A percentile compares a stretch with the other conserved stretches of the same genome.
Conservation (phyloP, 257 asterid species). For the Solanum chiquidenum region DNA sequence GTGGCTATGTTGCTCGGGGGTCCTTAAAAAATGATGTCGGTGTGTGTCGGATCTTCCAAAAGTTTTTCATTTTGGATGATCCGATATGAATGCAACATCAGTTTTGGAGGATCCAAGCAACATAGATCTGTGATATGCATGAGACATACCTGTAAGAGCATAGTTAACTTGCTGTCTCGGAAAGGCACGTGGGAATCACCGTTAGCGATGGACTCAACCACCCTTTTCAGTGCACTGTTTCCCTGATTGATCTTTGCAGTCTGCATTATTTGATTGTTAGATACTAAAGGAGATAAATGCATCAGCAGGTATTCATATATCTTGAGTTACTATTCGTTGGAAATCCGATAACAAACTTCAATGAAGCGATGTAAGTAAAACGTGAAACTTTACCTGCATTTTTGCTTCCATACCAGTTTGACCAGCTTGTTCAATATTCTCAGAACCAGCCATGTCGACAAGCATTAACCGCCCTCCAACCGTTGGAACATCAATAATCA, state of each 20-base stretch:
- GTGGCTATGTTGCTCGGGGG: not conserved
- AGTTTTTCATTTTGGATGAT: not conserved
- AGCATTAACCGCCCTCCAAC: slow-evolving; percentile 96
- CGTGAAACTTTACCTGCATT: slow-evolving; percentile 46
- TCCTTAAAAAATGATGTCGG: not conserved
- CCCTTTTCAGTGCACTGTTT: slow-evolving; percentile 76
- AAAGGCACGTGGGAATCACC: slow-evolving; percentile 97
- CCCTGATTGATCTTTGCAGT: slow-evolving; percentile 95
- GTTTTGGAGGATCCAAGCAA: not conserved
- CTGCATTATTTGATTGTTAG: slow-evolving; percentile 24
- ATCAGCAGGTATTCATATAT: not conserved
- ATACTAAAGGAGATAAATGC: not conserved
- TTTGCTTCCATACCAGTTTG: slow-evolving; percentile 86
- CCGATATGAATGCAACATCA: rapidly evolving
- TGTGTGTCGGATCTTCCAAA: not conserved
- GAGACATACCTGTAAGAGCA: slow-evolving; percentile 82
- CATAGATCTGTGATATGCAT: not conserved
- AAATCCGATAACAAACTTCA: not conserved
- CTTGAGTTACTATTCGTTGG: not conserved
- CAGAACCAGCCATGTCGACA: slow-evolving; percentile 99
- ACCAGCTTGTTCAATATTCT: slow-evolving; percentile 97
- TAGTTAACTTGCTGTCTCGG: slow-evolving; percentile 94
- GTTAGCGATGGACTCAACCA: slow-evolving; percentile 92
- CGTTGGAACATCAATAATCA: slow-evolving; percentile 90
- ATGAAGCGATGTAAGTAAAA: not conserved